phyloP scores from a whole-genome alignment of 176 grass and related monocot genomes.

The Themeda triandra region DNA sequence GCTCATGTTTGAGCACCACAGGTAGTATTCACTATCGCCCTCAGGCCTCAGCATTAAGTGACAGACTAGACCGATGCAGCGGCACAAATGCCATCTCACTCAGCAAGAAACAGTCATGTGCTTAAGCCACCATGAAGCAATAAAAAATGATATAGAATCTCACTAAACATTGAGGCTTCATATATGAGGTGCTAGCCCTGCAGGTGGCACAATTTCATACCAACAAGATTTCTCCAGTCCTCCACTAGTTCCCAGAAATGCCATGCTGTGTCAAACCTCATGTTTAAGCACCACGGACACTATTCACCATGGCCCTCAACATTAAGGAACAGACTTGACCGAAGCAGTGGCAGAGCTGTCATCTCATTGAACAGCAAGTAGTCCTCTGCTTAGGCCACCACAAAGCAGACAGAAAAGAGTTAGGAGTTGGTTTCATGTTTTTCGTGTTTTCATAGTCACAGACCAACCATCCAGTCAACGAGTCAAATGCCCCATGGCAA shows the following conservation, averaged over 20 bases:
- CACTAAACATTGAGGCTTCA: conserved; percentile 1
- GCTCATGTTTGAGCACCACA: neutral
- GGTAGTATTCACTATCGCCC: neutral
- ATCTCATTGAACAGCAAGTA: conserved; percentile 11
- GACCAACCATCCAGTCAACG: neutral
- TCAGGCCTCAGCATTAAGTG: conserved; percentile 5
- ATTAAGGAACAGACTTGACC: conserved; percentile 7
- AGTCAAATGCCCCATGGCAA: neutral
- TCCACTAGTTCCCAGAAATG: neutral
- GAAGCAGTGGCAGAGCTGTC: neutral
- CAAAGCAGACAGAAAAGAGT: conserved; percentile 9
- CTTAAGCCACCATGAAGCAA: conserved; percentile 2
- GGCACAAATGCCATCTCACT: neutral
- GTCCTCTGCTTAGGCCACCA: neutral
- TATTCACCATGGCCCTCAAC: neutral
- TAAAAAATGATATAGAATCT: conserved; percentile 19
- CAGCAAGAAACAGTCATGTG: neutral
- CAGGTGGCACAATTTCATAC: neutral
- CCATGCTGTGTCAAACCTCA: neutral
- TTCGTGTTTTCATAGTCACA: neutral
- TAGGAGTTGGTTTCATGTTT: conserved; percentile 4
- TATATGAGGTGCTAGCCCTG: conserved; percentile 12
- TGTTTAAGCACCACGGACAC: neutral
- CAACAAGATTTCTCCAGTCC: conserved; percentile 5
- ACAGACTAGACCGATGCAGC: neutral